phyloP scores from a whole-genome alignment of 257 asterid species.

The Fraxinus americana region DNA sequence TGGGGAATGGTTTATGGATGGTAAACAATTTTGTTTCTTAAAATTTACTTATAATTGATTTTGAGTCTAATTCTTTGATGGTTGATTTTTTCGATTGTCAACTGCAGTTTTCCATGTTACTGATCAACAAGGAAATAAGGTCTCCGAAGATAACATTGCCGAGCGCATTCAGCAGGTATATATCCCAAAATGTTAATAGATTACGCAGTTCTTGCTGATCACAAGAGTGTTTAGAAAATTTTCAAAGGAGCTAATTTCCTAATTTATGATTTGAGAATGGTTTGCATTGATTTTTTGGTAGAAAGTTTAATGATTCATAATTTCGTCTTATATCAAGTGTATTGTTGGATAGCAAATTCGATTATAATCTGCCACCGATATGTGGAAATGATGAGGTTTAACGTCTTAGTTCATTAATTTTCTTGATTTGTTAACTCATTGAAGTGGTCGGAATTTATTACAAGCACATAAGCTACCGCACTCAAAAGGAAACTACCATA shows the following conservation, averaged over 20 bases:
- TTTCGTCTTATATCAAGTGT: conserved; percentile 1
- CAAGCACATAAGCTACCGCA: background rate
- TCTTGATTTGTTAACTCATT: background rate
- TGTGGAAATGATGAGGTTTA: background rate
- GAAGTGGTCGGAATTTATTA: background rate
- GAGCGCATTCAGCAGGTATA: conserved; percentile 76
- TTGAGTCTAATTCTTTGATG: background rate
- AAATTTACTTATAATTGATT: background rate
- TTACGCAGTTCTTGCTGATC: background rate
- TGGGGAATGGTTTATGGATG: conserved; percentile 99
- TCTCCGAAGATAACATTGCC: conserved; percentile 52
- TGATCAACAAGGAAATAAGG: conserved; percentile 75
- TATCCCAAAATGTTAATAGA: background rate
- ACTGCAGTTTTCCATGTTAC: conserved; percentile 86
- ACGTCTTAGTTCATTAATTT: background rate
- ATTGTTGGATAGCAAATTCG: conserved; percentile 3
- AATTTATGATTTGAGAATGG: background rate
- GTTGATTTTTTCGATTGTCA: conserved; percentile 16
- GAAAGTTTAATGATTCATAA: conserved; percentile 12
- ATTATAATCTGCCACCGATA: background rate
- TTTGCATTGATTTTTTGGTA: conserved; percentile 12
- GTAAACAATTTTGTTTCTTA: conserved; percentile 32
- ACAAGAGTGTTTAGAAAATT: conserved; percentile 1
- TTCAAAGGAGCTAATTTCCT: background rate
- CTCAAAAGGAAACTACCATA: background rate